phyloP scores from a whole-genome alignment of 2,329 filamentous ascomycete genomes.

The Trichoderma sp. region DNA sequence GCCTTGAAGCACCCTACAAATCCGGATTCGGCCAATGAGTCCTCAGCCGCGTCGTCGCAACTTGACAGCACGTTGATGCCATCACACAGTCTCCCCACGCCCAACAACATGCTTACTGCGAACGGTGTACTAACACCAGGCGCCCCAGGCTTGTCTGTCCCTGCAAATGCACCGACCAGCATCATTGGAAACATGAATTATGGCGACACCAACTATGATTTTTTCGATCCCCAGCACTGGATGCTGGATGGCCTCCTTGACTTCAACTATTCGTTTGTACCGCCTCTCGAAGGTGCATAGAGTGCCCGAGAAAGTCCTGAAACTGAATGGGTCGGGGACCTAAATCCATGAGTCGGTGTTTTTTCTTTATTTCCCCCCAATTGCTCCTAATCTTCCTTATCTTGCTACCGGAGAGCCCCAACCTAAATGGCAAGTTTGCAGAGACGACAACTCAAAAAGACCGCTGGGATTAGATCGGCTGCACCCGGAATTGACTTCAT shows the following conservation, averaged over 20 bases:
- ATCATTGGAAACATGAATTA: slow-evolving; percentile 55
- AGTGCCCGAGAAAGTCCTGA: background rate
- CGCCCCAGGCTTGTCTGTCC: slow-evolving; percentile 43
- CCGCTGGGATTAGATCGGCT: background rate
- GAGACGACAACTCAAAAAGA: slow-evolving; percentile 3
- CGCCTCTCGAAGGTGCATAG: slow-evolving; percentile 52
- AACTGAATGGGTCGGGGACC: background rate
- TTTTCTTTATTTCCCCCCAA: slow-evolving; percentile 11
- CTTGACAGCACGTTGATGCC: slow-evolving; percentile 58
- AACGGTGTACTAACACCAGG: slow-evolving; percentile 54
- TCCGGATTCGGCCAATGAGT: slow-evolving; percentile 73
- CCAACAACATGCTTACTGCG: slow-evolving; percentile 43
- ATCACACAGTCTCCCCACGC: slow-evolving; percentile 38
- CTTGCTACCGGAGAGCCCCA: background rate
- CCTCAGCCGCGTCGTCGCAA: slow-evolving; percentile 64
- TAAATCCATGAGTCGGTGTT: slow-evolving; percentile 7
- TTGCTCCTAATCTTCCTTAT: background rate
- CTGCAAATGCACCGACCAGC: slow-evolving; percentile 39
- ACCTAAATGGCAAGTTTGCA: slow-evolving; percentile 14
- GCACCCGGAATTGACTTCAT: background rate
- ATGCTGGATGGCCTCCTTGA: slow-evolving; percentile 83
- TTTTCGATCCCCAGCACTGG: slow-evolving; percentile 92
- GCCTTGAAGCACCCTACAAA: slow-evolving; percentile 85
- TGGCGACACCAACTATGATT: slow-evolving; percentile 71
- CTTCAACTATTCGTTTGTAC: slow-evolving; percentile 66